A percentile compares a stretch with the other conserved stretches of the same genome.
phyloP scores from a whole-genome alignment of 352 stramenopile genomes.

The Pythium guiyangense region DNA sequence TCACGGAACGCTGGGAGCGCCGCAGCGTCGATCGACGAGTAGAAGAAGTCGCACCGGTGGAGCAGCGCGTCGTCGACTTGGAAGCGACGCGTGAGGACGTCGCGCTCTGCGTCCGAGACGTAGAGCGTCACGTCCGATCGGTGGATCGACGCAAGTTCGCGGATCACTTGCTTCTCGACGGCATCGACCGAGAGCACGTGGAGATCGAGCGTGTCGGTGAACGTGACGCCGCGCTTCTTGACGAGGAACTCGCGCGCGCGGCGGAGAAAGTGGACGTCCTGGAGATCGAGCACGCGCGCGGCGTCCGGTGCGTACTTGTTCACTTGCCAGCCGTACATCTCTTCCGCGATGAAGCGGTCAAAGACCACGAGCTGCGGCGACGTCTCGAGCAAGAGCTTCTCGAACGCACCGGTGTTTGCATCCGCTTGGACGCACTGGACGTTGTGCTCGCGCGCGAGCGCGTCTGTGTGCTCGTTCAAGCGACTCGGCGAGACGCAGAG shows the following conservation, averaged over 20 bases:
- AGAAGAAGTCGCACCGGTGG: slow-evolving; percentile 70
- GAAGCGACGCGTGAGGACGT: slow-evolving; percentile 56
- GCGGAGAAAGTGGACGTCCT: slow-evolving; percentile 92
- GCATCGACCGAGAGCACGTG: slow-evolving; percentile 25
- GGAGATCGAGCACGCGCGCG: slow-evolving; percentile 87
- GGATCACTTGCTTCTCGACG: slow-evolving; percentile 66
- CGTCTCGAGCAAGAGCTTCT: slow-evolving; percentile 52
- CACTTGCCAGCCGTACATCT: slow-evolving; percentile 85
- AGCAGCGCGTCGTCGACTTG: slow-evolving; percentile 42
- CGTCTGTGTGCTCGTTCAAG: slow-evolving; percentile 63
- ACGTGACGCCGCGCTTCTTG: slow-evolving; percentile 38
- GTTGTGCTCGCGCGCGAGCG: slow-evolving; percentile 31
- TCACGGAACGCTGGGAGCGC: slow-evolving; percentile 18
- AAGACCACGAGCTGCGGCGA: slow-evolving; percentile 72
- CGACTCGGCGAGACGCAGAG: slow-evolving; percentile 76
- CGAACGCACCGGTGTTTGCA: slow-evolving; percentile 65
- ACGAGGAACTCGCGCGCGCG: slow-evolving; percentile 76
- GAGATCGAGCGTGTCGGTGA: slow-evolving; percentile 38
- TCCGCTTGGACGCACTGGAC: slow-evolving; percentile 68
- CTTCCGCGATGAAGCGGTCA: slow-evolving; percentile 79
- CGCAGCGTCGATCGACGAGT: slow-evolving; percentile 23
- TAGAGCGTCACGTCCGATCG: slow-evolving; percentile 72
- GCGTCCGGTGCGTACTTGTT: slow-evolving; percentile 74
- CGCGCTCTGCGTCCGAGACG: slow-evolving; percentile 60
- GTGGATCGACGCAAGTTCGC: slow-evolving; percentile 73